Base-by-base conservation (phyloP, 805 yeast species). In the Wickerhamomyces silvicola region DNA sequence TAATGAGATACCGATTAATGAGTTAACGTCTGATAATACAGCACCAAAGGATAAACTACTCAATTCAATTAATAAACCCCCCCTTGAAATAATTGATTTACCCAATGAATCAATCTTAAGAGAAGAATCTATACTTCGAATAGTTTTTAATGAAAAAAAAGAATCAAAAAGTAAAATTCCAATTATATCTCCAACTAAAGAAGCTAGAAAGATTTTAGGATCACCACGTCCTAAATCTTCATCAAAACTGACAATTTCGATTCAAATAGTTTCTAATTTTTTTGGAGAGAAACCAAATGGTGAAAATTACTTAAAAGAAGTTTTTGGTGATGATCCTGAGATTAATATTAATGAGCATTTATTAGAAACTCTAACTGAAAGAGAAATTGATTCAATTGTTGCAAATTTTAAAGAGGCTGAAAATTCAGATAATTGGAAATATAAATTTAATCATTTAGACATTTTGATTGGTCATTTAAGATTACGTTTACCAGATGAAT, bases 371-470 rank as follows among this genome's bases (percentile, higher is more conserved):
- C 26, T 49, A 10, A 22, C 31, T 7, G 22, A 7, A 3, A 30
- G 21, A 1, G 37, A 39, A 3, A 39, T 48, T 18, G 41, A 46
- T 11, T 8, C 14, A 1, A 10, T 45, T 0, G 9, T 50, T 7
- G 4, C 10, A 0, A 10, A 30, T 1, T 51, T 34, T 15, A 21
- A 24, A 7, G 49, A 43, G 0, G 37, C 30, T 27, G 54, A 48
- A 21, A 39, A 45, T 1, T 41, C 52, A 1, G 41, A 35, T n/a
- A 48, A 46, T 29, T 51, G 53, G 55, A 30, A 31, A 7, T 18
- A 16, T 3, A 35, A 43, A 16, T 36, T 25, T 27, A 30, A 38
- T 3, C 27, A 31, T n/a, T 30, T 51, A 24, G 52, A 41, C 22
- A 20, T 38, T 3, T 27, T 51, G 28, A 45, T 51, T 13, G 45